phyloP scores from a whole-genome alignment of 805 yeast species.

The Naumovozyma dairenensis region DNA sequence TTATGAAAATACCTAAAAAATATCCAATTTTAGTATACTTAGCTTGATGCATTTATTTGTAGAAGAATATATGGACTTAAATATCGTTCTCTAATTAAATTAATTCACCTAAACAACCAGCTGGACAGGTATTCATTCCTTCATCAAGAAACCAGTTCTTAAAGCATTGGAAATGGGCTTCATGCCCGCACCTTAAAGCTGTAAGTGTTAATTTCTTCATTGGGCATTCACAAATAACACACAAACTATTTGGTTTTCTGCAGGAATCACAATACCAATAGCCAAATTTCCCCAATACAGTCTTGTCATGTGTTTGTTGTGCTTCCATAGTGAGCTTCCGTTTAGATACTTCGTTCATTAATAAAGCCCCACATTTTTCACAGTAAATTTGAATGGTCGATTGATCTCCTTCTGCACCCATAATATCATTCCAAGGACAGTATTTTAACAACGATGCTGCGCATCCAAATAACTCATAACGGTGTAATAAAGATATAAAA shows the following conservation, averaged over 20 bases:
- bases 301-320: constrained; percentile 22
- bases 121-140: constrained; percentile 65
- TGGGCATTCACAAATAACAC: constrained; percentile 70
- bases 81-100: constrained; percentile 1
- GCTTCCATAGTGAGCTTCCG: constrained; percentile 23
- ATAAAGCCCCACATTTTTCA: constrained; percentile 46
- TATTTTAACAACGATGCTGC: constrained; percentile 27
- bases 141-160: constrained; percentile 65
- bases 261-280: constrained; percentile 83
- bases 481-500: constrained; percentile 23
- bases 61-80: no score
- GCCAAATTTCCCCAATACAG: constrained; percentile 39
- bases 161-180: constrained; percentile 76
- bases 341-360: constrained; percentile 50
- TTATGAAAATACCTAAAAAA: neutral
- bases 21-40: neutral
- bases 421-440: constrained; percentile 27
- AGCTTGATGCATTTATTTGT: neutral
- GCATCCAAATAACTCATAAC: constrained; percentile 28
- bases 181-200: constrained; percentile 70
- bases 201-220: constrained; percentile 59
- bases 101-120: constrained; percentile 38
- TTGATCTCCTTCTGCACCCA: constrained; percentile 20
- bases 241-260: constrained; percentile 47
- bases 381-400: constrained; percentile 48